Conservation (phyloP, 2,329 filamentous ascomycete genomes). For the Podosphaera xanthii region DNA sequence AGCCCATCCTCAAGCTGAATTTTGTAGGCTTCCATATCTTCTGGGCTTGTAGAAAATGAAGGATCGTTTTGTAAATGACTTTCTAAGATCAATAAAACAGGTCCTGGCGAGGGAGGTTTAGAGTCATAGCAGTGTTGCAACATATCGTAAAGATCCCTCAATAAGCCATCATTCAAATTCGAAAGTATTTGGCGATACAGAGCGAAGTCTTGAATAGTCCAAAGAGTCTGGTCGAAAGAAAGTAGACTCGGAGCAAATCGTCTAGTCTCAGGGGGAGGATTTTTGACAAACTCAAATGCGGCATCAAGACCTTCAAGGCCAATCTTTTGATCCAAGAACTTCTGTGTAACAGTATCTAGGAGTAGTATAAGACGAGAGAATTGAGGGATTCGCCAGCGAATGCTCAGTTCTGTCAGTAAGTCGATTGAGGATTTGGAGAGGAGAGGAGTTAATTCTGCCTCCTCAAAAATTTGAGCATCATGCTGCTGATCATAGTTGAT, state of each 20-base stretch:
- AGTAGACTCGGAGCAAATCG: slow-evolving; percentile 20
- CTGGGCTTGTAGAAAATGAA: slow-evolving; percentile 45
- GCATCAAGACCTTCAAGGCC: slow-evolving; percentile 60
- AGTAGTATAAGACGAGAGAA: slow-evolving; percentile 61
- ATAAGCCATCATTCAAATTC: slow-evolving; percentile 54
- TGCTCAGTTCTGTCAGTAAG: slow-evolving; percentile 60
- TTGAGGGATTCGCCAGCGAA: slow-evolving; percentile 74
- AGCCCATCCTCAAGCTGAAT: slow-evolving; percentile 51
- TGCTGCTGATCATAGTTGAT: slow-evolving; percentile 41
- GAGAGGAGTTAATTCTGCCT: slow-evolving; percentile 20
- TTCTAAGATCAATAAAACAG: slow-evolving; percentile 55
- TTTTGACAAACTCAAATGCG: slow-evolving; percentile 64
- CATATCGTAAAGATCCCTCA: slow-evolving; percentile 72
- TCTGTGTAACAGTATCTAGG: slow-evolving; percentile 64
- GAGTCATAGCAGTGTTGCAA: slow-evolving; percentile 71
- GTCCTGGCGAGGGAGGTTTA: slow-evolving; percentile 64
- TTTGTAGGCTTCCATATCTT: slow-evolving; percentile 50
- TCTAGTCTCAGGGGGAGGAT: slow-evolving; percentile 41
- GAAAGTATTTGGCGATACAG: slow-evolving; percentile 54
- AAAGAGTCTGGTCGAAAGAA: slow-evolving; percentile 35
- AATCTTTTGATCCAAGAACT: slow-evolving; percentile 67
- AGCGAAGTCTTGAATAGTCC: slow-evolving; percentile 46
- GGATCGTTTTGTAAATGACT: slow-evolving; percentile 63
- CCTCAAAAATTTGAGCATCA: slow-evolving; percentile 24
- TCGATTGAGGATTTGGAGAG: slow-evolving; percentile 64